Base-by-base conservation (phyloP, 179 eudicot species). In the Silene coronaria region DNA sequence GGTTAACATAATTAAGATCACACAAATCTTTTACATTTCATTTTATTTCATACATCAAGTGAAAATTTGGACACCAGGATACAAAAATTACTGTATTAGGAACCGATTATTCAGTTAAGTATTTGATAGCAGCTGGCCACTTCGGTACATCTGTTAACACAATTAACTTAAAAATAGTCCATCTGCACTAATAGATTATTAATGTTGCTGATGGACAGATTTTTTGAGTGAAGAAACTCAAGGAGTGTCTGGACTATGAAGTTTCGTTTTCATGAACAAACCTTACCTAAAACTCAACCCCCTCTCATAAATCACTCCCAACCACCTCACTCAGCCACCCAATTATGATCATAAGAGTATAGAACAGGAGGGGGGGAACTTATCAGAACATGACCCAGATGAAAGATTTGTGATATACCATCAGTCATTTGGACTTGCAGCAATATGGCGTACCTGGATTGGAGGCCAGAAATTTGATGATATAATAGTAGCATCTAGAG, bases 401-500 rank as follows among this genome's bases (percentile, higher is more conserved):
- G 46, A 38, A 38, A 38, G 46, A 38, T 38, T 38, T 45, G 51
- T 45, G 16, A 45, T 45, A 51, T 51, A 55, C 19, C 59, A 55
- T 55, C 21, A 6, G 36, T 65, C 24, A 13, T 68, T 23, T 28
- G 70, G 67, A 26, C 53, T 62, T 26, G 62, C 60, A 53, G 45
- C 36, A 65, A 51, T 23, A 60, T 16, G 30, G 17, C 77, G 66
- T 87, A 92, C 97, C 97, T 92, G 97, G 79, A 92, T 95, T n/a
- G 95, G 96, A 72, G 99, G 97, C 99, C 99, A 95, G 84, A 95
- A 95, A 84, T 95, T 95, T 79, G 97, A 85, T 27, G 99, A 95
- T 81, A 95, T 86, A 78, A 95, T 92, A 7, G 97, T 91, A 79
- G 99, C 89, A 87, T 81, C 85, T 74, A 95, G 77, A 75, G 80